Percentiles rank a stretch among this genome's conserved stretches.
These are phyloP conservation scores for Fusarium pseudocircinatum DNA, from an alignment of 2,329 filamentous ascomycete genomes.

Conservation along the genomic window DNA sequence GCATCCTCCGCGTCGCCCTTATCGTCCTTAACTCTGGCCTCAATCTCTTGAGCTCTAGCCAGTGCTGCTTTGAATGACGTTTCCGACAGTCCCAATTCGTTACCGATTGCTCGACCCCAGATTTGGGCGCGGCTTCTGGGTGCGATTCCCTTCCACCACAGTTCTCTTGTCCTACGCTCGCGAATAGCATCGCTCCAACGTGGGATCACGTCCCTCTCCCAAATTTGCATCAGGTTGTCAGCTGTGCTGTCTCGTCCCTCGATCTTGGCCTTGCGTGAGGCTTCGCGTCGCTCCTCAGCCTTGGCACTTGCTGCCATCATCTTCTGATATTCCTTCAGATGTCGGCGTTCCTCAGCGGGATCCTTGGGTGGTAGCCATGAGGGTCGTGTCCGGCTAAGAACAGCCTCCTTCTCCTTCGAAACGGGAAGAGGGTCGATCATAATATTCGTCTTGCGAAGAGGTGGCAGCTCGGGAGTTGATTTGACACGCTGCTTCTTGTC, in stretches of 20 bases:
- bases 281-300: constrained; percentile 68
- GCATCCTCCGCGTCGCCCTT: constrained; percentile 64
- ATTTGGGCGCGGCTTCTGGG: constrained; percentile 74
- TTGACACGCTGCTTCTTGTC: constrained; percentile 66
- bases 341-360: constrained; percentile 88
- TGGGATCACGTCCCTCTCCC: constrained; percentile 80
- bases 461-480: constrained; percentile 74
- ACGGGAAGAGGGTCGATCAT: constrained; percentile 87
- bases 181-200: constrained; percentile 78
- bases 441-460: constrained; percentile 76
- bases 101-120: constrained; percentile 78
- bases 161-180: constrained; percentile 74
- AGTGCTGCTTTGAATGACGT: constrained; percentile 77
- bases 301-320: constrained; percentile 77
- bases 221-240: constrained; percentile 67
- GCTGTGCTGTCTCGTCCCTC: constrained; percentile 64
- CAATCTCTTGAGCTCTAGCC: constrained; percentile 70
- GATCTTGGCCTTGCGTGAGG: constrained; percentile 60
- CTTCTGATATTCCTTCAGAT: constrained; percentile 84
- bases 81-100: constrained; percentile 74
- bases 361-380: constrained; percentile 89
- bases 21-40: constrained; percentile 63
- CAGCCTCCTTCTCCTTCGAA: constrained; percentile 87
- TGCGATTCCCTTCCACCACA: constrained; percentile 85
- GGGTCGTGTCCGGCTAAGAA: constrained; percentile 80